phyloP scores from a whole-genome alignment of 2,329 filamentous ascomycete genomes.

The Talaromyces sp. region DNA sequence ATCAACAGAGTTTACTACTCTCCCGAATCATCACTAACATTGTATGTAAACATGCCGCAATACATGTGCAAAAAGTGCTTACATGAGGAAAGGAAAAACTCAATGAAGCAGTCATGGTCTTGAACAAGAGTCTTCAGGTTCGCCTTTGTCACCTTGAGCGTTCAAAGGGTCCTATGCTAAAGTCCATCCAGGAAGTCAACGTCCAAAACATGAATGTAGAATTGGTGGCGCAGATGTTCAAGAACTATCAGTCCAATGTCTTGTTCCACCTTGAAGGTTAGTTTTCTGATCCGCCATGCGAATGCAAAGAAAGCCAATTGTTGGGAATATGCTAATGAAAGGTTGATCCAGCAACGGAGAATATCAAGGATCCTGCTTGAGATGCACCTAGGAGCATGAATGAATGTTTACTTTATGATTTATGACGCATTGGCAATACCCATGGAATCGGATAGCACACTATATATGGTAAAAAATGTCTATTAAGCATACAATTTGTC shows the following conservation, averaged over 20 bases:
- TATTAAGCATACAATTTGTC: background rate
- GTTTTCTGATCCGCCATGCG: constrained; percentile 15
- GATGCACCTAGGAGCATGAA: constrained; percentile 22
- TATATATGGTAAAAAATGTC: background rate
- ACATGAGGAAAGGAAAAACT: constrained; percentile 73
- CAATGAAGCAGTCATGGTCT: constrained; percentile 85
- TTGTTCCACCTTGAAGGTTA: constrained; percentile 94
- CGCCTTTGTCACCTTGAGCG: background rate
- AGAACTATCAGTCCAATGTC: constrained; percentile 98
- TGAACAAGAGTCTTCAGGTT: constrained; percentile 91
- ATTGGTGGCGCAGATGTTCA: constrained; percentile 98
- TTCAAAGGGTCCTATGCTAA: background rate
- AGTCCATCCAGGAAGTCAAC: constrained; percentile 74
- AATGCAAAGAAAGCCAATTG: background rate
- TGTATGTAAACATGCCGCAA: constrained; percentile 49
- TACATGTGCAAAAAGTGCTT: background rate
- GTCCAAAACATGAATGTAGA: constrained; percentile 99
- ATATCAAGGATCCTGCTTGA: constrained; percentile 71
- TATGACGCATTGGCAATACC: constrained; percentile 16
- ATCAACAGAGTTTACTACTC: constrained; percentile 90
- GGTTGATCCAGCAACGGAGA: constrained; percentile 66
- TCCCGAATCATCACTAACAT: constrained; percentile 97
- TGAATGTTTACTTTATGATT: constrained; percentile 12
- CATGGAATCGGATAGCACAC: background rate
- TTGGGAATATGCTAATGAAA: background rate